Evolutionary conservation across 495 filamentous ascomycete species (phyloP), one percentile per base, ranked within the genome.

Genomic region (Penicillium robsamsonii): DNA sequence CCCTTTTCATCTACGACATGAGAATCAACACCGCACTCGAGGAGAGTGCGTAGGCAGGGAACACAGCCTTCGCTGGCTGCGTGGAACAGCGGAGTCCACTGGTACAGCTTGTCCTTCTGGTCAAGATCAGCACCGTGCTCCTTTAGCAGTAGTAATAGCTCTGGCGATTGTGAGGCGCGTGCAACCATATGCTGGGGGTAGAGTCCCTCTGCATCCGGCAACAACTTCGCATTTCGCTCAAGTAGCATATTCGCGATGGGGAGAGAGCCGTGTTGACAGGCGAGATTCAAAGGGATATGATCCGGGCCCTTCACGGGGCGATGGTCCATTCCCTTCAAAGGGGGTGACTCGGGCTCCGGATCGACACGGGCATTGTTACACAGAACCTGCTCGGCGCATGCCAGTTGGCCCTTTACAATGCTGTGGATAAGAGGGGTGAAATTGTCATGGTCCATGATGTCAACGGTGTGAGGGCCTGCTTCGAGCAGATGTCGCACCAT

Each of bases 141-240:
- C 66, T 92, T 86, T 20, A 98, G 77, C 27, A 96, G 76, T 29
- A 91, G 73, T 1, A 98, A 76, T 27, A 96, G 79, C 41, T 88
- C 77, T 5, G 90, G 88, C 1, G 83, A 89, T 61, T 89, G 85
- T 5, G 91, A 92, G 45, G 92, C 95, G 27, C 94, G 83, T 15
- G 95, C 95, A 10, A 97, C 93, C 53, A 97, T 85, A 72, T 98
- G 94, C 65, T 98, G 94, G n/a, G 94, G 94, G 69, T 90, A 97
- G 6, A 98, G 81, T 1, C 94, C 94, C 75, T 97, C 95, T 1
- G 94, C 95, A 72, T 98, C 94, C 10, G 94, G 86, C 11, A 96
- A 75, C 51, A 98, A 82, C 48, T 77, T 74, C 12, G 93, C 91
- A 7, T 84, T 81, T 49, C 87, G 82, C 64, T 91, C 84, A 25